Conservation (phyloP, 176 grass and related monocot species). For the Calamus simplicifolius region DNA sequence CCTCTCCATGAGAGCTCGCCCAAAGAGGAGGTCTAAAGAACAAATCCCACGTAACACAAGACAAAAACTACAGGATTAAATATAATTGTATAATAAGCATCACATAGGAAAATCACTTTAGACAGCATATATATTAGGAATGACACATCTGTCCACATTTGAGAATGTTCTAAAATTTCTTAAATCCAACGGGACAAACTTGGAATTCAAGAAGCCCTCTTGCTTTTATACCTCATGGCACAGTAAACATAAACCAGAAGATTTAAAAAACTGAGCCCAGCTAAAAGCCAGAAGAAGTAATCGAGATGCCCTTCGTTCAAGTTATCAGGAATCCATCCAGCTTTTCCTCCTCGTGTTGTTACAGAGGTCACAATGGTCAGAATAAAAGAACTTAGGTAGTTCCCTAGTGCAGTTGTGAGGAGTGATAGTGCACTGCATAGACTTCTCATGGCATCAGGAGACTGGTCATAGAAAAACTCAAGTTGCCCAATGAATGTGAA, state of each 20-base stretch:
- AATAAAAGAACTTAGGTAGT: conserved; percentile 73
- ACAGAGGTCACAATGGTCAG: conserved; percentile 60
- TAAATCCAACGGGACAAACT: too few relatives aligned
- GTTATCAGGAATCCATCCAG: conserved; percentile 88
- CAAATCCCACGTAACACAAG: too few relatives aligned
- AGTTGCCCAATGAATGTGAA: conserved; percentile 75
- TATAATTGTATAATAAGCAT: too few relatives aligned
- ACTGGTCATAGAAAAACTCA: conserved; percentile 81
- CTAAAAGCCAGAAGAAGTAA: conserved; percentile 82
- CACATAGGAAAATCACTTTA: too few relatives aligned
- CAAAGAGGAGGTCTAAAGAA: too few relatives aligned
- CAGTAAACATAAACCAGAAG: conserved; percentile 47
- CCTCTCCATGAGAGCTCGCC: too few relatives aligned
- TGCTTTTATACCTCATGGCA: conserved; percentile 57
- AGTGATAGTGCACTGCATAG: conserved; percentile 70
- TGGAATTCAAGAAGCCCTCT: conserved; percentile 51
- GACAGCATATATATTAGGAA: too few relatives aligned
- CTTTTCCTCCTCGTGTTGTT: conserved; percentile 48
- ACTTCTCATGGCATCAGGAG: conserved; percentile 78
- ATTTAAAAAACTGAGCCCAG: conserved; percentile 59
- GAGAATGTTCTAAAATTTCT: too few relatives aligned
- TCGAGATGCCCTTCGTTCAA: conserved; percentile 76
- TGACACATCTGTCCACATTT: too few relatives aligned
- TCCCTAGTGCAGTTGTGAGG: conserved; percentile 45
- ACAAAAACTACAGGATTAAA: too few relatives aligned